These are phyloP conservation scores for Globisporangium uncinulatum DNA, from an alignment of 352 stramenopile species.

Conservation along the genomic window DNA sequence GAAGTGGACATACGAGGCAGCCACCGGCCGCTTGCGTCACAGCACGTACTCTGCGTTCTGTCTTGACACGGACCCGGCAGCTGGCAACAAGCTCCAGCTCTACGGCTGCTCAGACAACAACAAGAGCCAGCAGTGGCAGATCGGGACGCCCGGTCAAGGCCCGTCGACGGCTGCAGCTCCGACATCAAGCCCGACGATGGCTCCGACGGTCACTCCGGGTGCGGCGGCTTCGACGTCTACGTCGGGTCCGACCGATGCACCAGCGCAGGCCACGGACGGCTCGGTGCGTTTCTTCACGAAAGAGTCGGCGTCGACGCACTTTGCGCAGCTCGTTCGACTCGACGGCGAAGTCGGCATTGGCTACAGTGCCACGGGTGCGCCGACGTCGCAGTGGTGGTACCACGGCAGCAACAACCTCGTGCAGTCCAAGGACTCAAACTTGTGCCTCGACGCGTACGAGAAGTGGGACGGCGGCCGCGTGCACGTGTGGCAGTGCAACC, in stretches of 20 bases:
- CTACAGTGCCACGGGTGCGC: slow-evolving; percentile 15
- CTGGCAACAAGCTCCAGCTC: slow-evolving; percentile 55
- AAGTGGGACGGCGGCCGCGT: slow-evolving; percentile 39
- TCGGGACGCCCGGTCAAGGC: slow-evolving; percentile 7
- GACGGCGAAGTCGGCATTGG: slow-evolving; percentile 18
- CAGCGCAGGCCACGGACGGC: slow-evolving; percentile 16
- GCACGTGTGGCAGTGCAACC: slow-evolving; percentile 32
- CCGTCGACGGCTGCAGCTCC: slow-evolving; percentile 10
- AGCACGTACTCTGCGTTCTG: slow-evolving; percentile 44
- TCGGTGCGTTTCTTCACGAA: slow-evolving; percentile 36
- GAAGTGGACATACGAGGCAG: slow-evolving; percentile 53
- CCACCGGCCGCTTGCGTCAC: slow-evolving; percentile 39
- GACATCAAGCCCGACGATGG: slow-evolving; percentile 4
- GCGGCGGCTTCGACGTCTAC: slow-evolving; percentile 2
- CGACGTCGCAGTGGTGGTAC: slow-evolving; percentile 37
- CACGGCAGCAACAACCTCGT: slow-evolving; percentile 37
- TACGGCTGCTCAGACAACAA: slow-evolving; percentile 49
- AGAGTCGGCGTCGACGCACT: slow-evolving; percentile 24
- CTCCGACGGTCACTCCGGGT: slow-evolving; percentile 13
- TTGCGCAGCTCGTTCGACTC: slow-evolving; percentile 32
- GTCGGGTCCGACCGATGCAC: slow-evolving; percentile 9
- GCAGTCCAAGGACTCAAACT: slow-evolving; percentile 32
- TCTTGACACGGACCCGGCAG: slow-evolving; percentile 36
- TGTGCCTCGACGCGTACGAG: slow-evolving; percentile 63
- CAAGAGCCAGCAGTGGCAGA: slow-evolving; percentile 46